Percentiles rank a stretch among this genome's conserved stretches.
phyloP scores from a whole-genome alignment of 768 basidiomycete species.

The Boletus bicolor region DNA sequence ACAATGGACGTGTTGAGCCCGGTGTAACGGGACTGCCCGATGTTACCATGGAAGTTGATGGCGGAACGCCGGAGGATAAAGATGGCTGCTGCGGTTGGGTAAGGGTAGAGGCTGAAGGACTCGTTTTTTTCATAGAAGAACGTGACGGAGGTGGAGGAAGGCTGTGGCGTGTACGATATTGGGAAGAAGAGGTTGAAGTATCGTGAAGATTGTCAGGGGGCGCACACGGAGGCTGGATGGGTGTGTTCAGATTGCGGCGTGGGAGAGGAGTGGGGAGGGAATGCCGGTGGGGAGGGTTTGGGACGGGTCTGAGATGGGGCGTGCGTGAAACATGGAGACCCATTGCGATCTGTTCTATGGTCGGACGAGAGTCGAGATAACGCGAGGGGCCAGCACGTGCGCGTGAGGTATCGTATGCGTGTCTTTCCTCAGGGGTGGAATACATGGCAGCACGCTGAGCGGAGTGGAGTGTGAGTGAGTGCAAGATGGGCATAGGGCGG shows the following conservation, averaged over 20 bases:
- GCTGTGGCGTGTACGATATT: conserved; percentile 23
- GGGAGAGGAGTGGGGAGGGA: conserved; percentile 16
- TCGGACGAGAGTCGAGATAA: conserved; percentile 49
- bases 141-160: conserved; percentile 57
- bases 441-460: conserved; percentile 36
- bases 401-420: conserved; percentile 30
- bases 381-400: conserved; percentile 38
- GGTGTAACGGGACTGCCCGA: conserved; percentile 30
- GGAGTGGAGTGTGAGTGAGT: conserved; percentile 6
- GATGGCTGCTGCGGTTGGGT: conserved; percentile 17
- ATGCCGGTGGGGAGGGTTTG: conserved; percentile 19
- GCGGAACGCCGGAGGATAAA: conserved; percentile 14
- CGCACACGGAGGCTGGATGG: conserved; percentile 23
- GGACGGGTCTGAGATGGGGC: conserved; percentile 56
- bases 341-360: conserved; percentile 77
- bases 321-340: conserved; percentile 75
- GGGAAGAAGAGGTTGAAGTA: conserved; percentile 22
- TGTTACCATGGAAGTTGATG: conserved; percentile 37
- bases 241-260: conserved; percentile 22
- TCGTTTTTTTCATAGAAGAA: conserved; percentile 62
- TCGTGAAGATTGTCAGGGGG: conserved; percentile 24
- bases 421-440: conserved; percentile 42
- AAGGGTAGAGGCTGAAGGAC: conserved; percentile 23
- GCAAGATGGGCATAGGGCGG: background rate
- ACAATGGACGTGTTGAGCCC: conserved; percentile 28